A percentile compares a stretch with the other conserved stretches of the same genome.
Conservation (phyloP, 1,139 yeast species). For the Ogataea hybrid region DNA sequence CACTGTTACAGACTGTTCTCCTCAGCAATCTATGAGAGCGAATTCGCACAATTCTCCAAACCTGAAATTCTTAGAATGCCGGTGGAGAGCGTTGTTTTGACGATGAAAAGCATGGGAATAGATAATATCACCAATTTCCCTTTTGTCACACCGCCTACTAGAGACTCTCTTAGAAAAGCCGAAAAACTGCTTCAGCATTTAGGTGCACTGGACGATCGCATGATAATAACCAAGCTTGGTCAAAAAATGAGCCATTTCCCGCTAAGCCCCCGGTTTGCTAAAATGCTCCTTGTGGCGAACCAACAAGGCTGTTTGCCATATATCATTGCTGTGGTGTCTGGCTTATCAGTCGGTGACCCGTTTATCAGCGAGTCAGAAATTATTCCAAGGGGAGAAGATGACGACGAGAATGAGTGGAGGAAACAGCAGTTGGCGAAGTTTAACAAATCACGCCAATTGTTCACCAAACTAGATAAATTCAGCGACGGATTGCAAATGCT, state of each 20-base stretch:
- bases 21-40: constrained; percentile 91
- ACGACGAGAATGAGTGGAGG: constrained; percentile 37
- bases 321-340: constrained; percentile 87
- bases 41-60: constrained; percentile 73
- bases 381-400: constrained; percentile 41
- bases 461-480: constrained; percentile 59
- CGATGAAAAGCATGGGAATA: constrained; percentile 97
- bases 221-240: constrained; percentile 71
- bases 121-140: constrained; percentile 90
- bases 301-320: constrained; percentile 85
- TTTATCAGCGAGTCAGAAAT: constrained; percentile 72
- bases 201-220: constrained; percentile 70
- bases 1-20: constrained; percentile 92
- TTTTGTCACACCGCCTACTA: constrained; percentile 92
- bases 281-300: constrained; percentile 84
- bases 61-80: constrained; percentile 97
- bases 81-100: constrained; percentile 87
- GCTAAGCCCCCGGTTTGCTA: constrained; percentile 88
- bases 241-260: constrained; percentile 88
- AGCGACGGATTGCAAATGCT: constrained; percentile 76
- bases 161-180: constrained; percentile 58
- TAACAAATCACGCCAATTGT: constrained; percentile 56
- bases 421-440: constrained; percentile 49
- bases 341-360: constrained; percentile 92
- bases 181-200: constrained; percentile 64